phyloP scores from a whole-genome alignment of 176 grass and related monocot genomes.

The Elaeis guineensis region DNA sequence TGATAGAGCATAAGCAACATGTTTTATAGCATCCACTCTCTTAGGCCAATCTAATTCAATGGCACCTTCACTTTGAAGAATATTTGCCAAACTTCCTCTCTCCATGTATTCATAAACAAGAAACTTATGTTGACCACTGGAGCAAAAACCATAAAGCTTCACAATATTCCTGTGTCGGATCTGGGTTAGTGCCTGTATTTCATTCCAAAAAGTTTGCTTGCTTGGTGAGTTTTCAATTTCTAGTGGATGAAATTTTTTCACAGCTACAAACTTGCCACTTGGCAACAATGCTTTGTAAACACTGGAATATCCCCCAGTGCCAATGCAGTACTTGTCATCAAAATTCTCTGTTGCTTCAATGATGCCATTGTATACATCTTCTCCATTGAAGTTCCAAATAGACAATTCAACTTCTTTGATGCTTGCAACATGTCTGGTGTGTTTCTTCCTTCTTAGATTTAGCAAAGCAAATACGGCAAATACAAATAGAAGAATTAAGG shows the following conservation, averaged over 20 bases:
- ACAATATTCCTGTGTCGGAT: conserved; percentile 21
- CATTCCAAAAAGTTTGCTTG: conserved; percentile 9
- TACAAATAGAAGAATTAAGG: too few species aligned
- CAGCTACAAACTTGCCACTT: not conserved
- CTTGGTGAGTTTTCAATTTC: not conserved
- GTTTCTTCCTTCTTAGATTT: too few species aligned
- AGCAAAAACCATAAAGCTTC: conserved; percentile 25
- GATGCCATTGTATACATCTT: conserved; percentile 16
- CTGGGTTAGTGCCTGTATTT: conserved; percentile 6
- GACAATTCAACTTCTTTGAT: not conserved
- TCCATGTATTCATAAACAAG: conserved; percentile 19
- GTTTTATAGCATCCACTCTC: too few species aligned
- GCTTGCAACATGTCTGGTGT: too few species aligned
- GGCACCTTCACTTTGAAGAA: too few species aligned
- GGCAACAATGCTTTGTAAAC: conserved; percentile 17
- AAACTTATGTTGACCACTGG: conserved; percentile 7
- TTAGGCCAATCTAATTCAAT: too few species aligned
- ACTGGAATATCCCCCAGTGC: conserved; percentile 3
- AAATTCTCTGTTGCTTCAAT: conserved; percentile 18
- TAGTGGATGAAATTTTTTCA: conserved; percentile 13
- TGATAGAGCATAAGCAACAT: too few species aligned
- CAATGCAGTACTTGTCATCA: conserved; percentile 9
- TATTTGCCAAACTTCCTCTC: too few species aligned
- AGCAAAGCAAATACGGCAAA: too few species aligned
- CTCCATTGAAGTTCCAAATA: conserved; percentile 19